Evolutionary conservation across 2,329 filamentous ascomycete species (phyloP), one percentile per base, ranked within the genome.

Genomic region (Alternaria dauci): DNA sequence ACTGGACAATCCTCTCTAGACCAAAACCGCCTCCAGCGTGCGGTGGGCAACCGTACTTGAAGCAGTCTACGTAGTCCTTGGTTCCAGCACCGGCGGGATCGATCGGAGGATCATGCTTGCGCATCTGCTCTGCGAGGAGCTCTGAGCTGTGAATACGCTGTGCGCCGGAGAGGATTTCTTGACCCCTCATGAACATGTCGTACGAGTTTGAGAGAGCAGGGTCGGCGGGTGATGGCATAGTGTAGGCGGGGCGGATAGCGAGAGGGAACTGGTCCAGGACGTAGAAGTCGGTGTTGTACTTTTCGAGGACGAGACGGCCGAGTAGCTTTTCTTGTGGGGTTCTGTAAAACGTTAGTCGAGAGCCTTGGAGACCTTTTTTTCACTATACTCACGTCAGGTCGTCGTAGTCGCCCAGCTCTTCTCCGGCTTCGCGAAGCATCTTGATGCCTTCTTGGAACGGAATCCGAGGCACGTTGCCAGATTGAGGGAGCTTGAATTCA

Each of bases 181-280:
- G 87, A 14, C 88, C 88, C 68, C 88, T 86, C 87, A 90, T 89
- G 82, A 90, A 89, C 81, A 90, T 88, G 76, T 90, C 88, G 78
- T 89, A 90, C 4, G 85, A 87, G 80, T 89, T 89, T 43, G 84
- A 81, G 70, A 82, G 82, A 79, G 84, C 69, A 7, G 80, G 71
- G 67, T 80, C 74, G 38, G 65, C 39, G 39, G 81, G 78, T 34
- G 76, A 91, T 55, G 91, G 88, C 83, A 94, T 92, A 63, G 94
- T 93, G 81, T 97, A 98, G 81, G 97, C 97, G 5, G 94, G 94
- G 30, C 95, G 88, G 20, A 95, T 92, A 38, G 85, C 84, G 79
- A 95, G 89, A 44, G 95, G 95, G 85, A 97, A 99, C 81, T 98
- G 95, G 84, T 98, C 94, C 64, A 99, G 87, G 23, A 96, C 90